These are phyloP conservation scores for Metschnikowia gruessii DNA, from an alignment of 805 yeast species.

Conservation along the genomic window DNA sequence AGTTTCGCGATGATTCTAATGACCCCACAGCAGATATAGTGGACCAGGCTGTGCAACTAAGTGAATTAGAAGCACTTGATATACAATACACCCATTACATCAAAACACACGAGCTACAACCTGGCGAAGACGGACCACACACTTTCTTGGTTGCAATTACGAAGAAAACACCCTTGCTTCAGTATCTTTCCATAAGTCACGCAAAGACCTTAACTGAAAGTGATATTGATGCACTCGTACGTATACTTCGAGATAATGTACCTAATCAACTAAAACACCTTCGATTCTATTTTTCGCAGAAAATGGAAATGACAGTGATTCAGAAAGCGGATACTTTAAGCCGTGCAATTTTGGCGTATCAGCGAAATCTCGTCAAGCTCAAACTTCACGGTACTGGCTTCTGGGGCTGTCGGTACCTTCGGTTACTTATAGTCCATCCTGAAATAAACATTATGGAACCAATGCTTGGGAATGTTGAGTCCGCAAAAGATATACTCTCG, in stretches of 20 bases:
- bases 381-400: not conserved
- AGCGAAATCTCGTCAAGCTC: not conserved
- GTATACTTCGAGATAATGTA: not conserved
- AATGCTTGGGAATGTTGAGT: too few species aligned
- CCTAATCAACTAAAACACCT: conserved; percentile 1
- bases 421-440: too few species aligned
- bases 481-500: too few species aligned
- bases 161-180: not conserved
- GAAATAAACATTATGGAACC: too few species aligned
- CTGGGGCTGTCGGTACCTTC: not conserved
- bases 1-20: too few species aligned
- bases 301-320: not conserved
- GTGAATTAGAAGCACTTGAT: too few species aligned
- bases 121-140: not conserved
- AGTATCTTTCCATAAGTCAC: not conserved
- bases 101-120: too few species aligned
- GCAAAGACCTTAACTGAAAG: not conserved
- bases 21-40: too few species aligned
- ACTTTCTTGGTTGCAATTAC: not conserved
- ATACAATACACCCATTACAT: not conserved
- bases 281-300: not conserved
- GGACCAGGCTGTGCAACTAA: too few species aligned
- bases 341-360: not conserved
- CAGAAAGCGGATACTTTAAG: not conserved
- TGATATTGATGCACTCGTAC: not conserved